A percentile compares a stretch with the other conserved stretches of the same genome.
Conservation (phyloP, 2,329 filamentous ascomycete species). For the Epichloe bromicola region DNA sequence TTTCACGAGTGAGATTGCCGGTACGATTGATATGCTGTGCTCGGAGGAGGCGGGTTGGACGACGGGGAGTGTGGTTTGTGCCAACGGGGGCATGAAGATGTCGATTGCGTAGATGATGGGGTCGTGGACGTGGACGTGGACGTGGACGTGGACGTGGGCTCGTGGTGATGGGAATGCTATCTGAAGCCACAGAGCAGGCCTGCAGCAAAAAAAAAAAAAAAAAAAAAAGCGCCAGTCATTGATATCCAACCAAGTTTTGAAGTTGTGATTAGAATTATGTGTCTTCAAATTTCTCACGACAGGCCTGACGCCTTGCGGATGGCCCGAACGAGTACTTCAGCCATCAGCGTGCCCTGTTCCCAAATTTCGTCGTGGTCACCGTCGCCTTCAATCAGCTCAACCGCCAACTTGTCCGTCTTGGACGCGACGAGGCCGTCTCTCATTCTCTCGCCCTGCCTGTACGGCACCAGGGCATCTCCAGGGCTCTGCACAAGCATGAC, state of each 20-base stretch:
- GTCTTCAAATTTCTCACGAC: background rate
- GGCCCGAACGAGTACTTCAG: background rate
- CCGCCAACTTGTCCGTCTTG: background rate
- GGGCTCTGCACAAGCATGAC: conserved; percentile 7
- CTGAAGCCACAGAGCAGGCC: too few species aligned
- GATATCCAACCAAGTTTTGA: background rate
- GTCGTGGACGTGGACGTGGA: too few species aligned
- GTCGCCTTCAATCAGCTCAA: background rate
- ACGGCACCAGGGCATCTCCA: conserved; percentile 6
- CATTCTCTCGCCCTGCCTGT: conserved; percentile 5
- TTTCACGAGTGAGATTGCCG: conserved; percentile 45
- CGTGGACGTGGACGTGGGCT: too few species aligned
- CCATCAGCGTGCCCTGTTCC: conserved; percentile 2
- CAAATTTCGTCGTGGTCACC: conserved; percentile 3
- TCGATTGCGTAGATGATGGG: conserved; percentile 16
- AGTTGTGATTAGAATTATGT: background rate
- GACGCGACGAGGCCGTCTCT: conserved; percentile 1
- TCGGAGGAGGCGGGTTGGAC: conserved; percentile 53
- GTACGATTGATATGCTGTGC: conserved; percentile 59
- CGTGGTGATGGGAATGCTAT: too few species aligned
- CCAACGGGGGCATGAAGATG: conserved; percentile 44
- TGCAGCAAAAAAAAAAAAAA: too few species aligned
- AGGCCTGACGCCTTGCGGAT: background rate
- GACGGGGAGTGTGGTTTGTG: conserved; percentile 59
- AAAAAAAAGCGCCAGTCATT: background rate